Percentiles rank a stretch among this genome's conserved stretches.
Evolutionary conservation across 768 basidiomycete genomes (phyloP).

Genomic region (Omphalotus guepiniiformis): DNA sequence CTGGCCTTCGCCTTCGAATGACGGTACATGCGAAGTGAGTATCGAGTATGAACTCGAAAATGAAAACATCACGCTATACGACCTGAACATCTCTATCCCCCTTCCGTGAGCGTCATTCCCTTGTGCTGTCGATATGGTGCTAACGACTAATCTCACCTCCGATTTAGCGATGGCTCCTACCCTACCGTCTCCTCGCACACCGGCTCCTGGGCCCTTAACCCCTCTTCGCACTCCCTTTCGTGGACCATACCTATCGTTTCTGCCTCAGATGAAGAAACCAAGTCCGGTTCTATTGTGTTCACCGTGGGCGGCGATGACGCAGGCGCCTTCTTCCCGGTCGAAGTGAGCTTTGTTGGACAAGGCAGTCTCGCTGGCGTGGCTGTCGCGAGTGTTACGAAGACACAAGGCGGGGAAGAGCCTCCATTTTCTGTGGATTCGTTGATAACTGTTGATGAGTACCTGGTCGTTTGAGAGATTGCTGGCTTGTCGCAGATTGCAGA

Average conservation of each 20-base stretch:
- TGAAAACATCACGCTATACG: conserved; percentile 70
- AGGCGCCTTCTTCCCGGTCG: conserved; percentile 89
- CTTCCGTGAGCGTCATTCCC: conserved; percentile 64
- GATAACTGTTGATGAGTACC: conserved; percentile 52
- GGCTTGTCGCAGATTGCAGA: too few relatives aligned
- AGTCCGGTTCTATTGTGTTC: conserved; percentile 89
- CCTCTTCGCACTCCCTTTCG: conserved; percentile 73
- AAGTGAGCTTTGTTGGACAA: conserved; percentile 73
- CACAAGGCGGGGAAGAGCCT: conserved; percentile 37
- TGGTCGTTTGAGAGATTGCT: conserved; percentile 39
- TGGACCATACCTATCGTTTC: conserved; percentile 79
- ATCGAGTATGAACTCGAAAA: conserved; percentile 98
- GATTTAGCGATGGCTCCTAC: conserved; percentile 67
- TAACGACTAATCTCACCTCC: too few relatives aligned
- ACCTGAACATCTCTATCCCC: conserved; percentile 87
- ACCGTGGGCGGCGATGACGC: conserved; percentile 80
- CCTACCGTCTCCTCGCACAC: conserved; percentile 76
- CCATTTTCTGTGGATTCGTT: conserved; percentile 52
- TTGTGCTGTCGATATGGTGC: neutral
- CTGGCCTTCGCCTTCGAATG: conserved; percentile 91
- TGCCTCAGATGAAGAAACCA: conserved; percentile 45
- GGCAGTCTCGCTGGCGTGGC: conserved; percentile 78
- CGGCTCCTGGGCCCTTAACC: conserved; percentile 81
- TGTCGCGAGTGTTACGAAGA: conserved; percentile 53
- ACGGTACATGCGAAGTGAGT: conserved; percentile 91